phyloP scores from a whole-genome alignment of 2,329 filamentous ascomycete genomes.

The Talaromyces sp. region DNA sequence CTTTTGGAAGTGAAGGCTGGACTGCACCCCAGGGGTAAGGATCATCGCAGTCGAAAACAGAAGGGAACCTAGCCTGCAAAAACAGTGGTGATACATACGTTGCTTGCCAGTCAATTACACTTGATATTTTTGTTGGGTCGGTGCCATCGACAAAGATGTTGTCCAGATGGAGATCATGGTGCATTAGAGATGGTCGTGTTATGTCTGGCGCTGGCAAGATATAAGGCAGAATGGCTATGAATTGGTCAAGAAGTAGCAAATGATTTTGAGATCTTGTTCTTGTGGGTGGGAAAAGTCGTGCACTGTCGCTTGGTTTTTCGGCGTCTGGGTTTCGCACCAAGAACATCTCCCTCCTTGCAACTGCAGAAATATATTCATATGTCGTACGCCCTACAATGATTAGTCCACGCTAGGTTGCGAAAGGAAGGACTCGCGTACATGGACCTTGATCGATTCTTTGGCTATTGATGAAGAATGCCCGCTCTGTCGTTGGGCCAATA shows the following conservation, averaged over 20 bases:
- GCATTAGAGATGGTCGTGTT: slow-evolving; percentile 16
- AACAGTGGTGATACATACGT: slow-evolving; percentile 24
- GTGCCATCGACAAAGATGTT: slow-evolving; percentile 31
- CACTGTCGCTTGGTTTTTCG: not conserved
- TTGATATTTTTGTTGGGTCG: slow-evolving; percentile 23
- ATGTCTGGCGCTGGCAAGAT: slow-evolving; percentile 18
- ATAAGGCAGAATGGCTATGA: slow-evolving; percentile 18
- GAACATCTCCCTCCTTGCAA: slow-evolving; percentile 20
- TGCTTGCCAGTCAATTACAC: slow-evolving; percentile 27
- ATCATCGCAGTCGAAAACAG: slow-evolving; percentile 21
- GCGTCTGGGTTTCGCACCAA: slow-evolving; percentile 11
- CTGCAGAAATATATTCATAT: slow-evolving; percentile 18
- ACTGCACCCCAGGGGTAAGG: slow-evolving; percentile 23
- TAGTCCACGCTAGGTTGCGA: no score
- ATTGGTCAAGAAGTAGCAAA: slow-evolving; percentile 20
- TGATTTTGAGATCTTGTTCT: slow-evolving; percentile 13
- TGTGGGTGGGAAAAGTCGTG: not conserved
- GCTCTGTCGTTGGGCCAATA: slow-evolving; percentile 18
- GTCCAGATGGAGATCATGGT: slow-evolving; percentile 25
- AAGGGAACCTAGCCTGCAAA: slow-evolving; percentile 24
- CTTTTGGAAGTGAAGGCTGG: slow-evolving; percentile 21
- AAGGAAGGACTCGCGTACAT: slow-evolving; percentile 1
- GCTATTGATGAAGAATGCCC: slow-evolving; percentile 18
- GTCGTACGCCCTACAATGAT: slow-evolving; percentile 19
- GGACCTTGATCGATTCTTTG: slow-evolving; percentile 14